These are phyloP conservation scores for Waltergamsia citrina DNA, from an alignment of 2,329 filamentous ascomycete species.

Conservation along the genomic window DNA sequence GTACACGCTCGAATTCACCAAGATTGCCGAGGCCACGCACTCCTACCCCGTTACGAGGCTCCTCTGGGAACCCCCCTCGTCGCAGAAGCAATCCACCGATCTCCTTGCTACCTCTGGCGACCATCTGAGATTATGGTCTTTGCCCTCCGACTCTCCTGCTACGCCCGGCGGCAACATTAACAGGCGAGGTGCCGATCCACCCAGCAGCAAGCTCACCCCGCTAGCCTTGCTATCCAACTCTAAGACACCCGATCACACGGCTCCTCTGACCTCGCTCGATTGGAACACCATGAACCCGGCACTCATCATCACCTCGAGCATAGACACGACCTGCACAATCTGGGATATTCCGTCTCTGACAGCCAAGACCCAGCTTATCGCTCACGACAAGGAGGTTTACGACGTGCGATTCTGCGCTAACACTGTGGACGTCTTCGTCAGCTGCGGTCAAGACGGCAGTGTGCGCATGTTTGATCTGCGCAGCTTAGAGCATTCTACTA, in stretches of 20 bases:
- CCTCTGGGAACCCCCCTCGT: conserved; percentile 90
- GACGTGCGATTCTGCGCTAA: conserved; percentile 97
- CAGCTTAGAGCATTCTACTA: conserved; percentile 94
- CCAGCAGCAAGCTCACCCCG: conserved; percentile 75
- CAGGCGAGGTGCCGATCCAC: conserved; percentile 46
- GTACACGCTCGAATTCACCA: conserved; percentile 79
- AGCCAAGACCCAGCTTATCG: conserved; percentile 95
- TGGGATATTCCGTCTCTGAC: conserved; percentile 98
- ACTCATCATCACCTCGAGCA: conserved; percentile 96
- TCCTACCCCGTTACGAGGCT: conserved; percentile 95
- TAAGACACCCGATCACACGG: conserved; percentile 96
- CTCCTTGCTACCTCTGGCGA: conserved; percentile 91
- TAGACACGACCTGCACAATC: conserved; percentile 97
- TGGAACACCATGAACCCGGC: conserved; percentile 98
- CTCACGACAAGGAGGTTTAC: conserved; percentile 98
- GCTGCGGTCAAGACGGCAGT: conserved; percentile 93
- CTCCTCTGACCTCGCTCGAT: conserved; percentile 89
- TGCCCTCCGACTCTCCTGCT: conserved; percentile 59
- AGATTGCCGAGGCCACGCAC: conserved; percentile 92
- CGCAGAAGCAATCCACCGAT: conserved; percentile 91
- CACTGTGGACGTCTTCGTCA: conserved; percentile 97
- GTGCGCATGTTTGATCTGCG: conserved; percentile 98
- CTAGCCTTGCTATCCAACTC: conserved; percentile 92
- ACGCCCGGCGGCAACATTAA: conserved; percentile 56
- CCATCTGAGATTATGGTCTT: conserved; percentile 86